Evolutionary conservation across 2,329 filamentous ascomycete species (phyloP).

Genomic region (Achaetomium macrosporum): DNA sequence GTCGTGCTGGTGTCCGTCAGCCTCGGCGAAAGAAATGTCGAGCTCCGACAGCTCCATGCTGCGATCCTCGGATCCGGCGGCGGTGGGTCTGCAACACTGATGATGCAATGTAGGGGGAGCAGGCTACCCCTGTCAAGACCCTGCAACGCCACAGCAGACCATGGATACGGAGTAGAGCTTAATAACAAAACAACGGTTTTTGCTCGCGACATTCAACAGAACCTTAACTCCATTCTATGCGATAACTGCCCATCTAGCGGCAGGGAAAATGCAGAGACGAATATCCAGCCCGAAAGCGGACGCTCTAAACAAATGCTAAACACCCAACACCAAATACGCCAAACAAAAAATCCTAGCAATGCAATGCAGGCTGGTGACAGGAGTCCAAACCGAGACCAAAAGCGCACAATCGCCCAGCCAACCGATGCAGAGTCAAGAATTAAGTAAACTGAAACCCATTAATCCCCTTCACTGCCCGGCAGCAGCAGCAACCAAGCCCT

Average conservation of each 20-base stretch:
- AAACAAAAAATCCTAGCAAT: constrained; percentile 11
- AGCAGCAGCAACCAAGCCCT: constrained; percentile 35
- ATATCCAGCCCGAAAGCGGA: not conserved
- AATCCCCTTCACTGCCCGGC: not conserved
- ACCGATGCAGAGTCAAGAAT: not conserved
- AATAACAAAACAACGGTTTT: no score
- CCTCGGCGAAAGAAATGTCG: constrained; percentile 8
- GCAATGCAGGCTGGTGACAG: constrained; percentile 14
- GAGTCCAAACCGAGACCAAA: not conserved
- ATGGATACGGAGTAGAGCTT: no score
- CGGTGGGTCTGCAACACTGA: constrained; percentile 7
- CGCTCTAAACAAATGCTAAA: not conserved
- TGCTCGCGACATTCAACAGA: not conserved
- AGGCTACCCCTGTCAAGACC: not conserved
- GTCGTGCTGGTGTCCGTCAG: not conserved
- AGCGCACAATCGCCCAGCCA: not conserved
- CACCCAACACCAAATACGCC: not conserved
- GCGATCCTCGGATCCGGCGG: constrained; percentile 1
- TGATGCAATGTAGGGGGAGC: constrained; percentile 24
- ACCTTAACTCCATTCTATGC: not conserved
- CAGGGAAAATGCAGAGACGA: not conserved
- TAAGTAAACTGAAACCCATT: not conserved
- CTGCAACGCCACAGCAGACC: no score
- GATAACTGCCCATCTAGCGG: not conserved
- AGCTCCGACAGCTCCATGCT: constrained; percentile 5